Base-by-base conservation (phyloP, 371 early-diverging fungal genomes). In the Syncephalastrum contaminatum region DNA sequence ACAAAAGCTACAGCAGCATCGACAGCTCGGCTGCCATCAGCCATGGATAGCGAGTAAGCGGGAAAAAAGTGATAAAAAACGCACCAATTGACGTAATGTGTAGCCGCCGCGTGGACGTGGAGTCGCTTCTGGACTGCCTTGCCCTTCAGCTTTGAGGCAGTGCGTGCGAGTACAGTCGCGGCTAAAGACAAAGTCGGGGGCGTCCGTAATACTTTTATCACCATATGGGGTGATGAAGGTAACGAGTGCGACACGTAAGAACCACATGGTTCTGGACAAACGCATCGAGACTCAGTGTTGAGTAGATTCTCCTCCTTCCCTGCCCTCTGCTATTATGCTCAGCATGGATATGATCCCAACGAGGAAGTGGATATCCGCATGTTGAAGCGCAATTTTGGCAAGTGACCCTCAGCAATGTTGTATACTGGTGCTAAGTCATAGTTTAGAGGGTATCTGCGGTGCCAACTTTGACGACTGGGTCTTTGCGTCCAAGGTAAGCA, bases 141-240 rank as follows among this genome's bases (percentile, higher is more conserved):
- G 19, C 91, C 90, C 0, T 93, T 94, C 60, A 82, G 90, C 0
- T 83, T 91, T 62, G 86, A 90, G 40, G 76, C 89, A 0, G 81
- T 86, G n/a, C 78, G 86, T 19, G 92, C 92, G 16, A 86, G 88
- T 48, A 71, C 90, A 18, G 64, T 72, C 14, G 91, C 91, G 1
- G 80, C 87, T n/a, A 92, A 86, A 53, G 62, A 67, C 30, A 67
- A 64, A 6, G 67, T 64, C 5, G 71, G 77, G 30, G 85, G 84
- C 13, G 88, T 92, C 7, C 60, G 74, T 13, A 88, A 91, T 63
- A 80, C 85, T 5, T 87, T 94, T 70, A 83, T 90, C 36, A 94
- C 93, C 0, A 83, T 85, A 43, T 89, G 94, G 93, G 94, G 94
- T 16, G 94, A 94, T 63, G 94, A 94, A 61, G 93, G 92, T 41